Conservation (phyloP, 1,284 basidiomycete genomes). For the Marasmius sp. region DNA sequence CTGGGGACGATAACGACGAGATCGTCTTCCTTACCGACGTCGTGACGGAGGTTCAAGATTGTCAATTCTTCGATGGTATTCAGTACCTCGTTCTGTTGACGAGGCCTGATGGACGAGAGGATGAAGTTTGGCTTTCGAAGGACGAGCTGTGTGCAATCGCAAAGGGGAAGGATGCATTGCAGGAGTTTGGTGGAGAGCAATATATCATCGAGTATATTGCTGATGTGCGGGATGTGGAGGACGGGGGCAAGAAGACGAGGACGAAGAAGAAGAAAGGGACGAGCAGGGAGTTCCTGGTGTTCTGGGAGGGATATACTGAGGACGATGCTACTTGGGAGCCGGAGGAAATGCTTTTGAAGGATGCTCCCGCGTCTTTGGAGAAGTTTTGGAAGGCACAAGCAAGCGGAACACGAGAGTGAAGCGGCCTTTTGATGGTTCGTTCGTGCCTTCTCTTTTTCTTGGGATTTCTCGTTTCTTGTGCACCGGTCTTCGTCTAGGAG, state of each 20-base stretch:
- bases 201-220: not conserved
- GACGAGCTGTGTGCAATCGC: not conserved
- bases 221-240: not conserved
- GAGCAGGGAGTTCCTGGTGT: slow-evolving; percentile 45
- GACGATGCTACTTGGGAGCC: slow-evolving; percentile 66
- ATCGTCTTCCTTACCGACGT: slow-evolving; percentile 27
- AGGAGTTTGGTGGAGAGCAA: not conserved
- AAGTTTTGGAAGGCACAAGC: slow-evolving; percentile 17
- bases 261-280: slow-evolving; percentile 23
- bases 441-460: too few species aligned
- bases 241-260: slow-evolving; percentile 9
- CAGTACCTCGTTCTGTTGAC: slow-evolving; percentile 34
- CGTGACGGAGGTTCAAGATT: slow-evolving; percentile 23
- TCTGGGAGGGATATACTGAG: slow-evolving; percentile 61
- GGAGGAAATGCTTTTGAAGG: slow-evolving; percentile 41
- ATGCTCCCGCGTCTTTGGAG: slow-evolving; percentile 41
- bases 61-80: not conserved
- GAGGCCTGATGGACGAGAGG: not conserved
- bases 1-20: slow-evolving; percentile 40
- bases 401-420: not conserved
- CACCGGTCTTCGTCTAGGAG: too few species aligned
- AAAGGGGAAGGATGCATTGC: not conserved
- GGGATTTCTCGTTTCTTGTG: too few species aligned
- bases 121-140: not conserved
- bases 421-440: not conserved